Evolutionary conservation across 148 eudicot genomes (phyloP), one percentile per base, ranked within the genome.

Genomic region (Amaranthus hypochondriacus): DNA sequence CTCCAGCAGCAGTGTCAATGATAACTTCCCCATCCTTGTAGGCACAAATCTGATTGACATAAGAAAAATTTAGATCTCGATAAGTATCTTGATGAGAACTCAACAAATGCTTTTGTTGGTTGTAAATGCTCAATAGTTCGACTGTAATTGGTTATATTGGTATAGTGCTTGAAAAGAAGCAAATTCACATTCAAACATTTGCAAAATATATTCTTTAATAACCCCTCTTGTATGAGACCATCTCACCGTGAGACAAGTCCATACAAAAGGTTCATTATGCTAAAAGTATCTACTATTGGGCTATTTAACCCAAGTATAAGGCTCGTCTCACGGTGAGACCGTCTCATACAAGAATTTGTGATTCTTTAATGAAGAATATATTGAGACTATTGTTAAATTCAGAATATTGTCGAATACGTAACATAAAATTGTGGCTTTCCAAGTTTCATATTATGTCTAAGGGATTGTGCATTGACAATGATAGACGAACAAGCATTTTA

Each of bases 11-110:
- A 80, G 97, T 92, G 83, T 95, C 99, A 81, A 95, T 88, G 68
- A 95, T 90, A 67, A 95, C 94, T 89, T 89, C 86, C 77, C 99
- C 99, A 66, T 95, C 91, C 86, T 95, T 95, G 81, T 95, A 95
- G 69, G 97, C 99, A 85, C 99, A 95, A 67, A 92, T 86, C 99
- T 95, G 50, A 55, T 70, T 18, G 61, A 76, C 55, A 59, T 49
- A 63, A 49, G 2, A 51, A 39, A 64, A 57, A 49, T 55, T 73
- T 56, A 67, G 69, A 76, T 54, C 60, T 44, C 15, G 68, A 15
- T 56, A 47, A 75, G 61, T 66, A 51, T 61, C 53, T 48, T 47
- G 39, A 48, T 42, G 21, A 65, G 43, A 62, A 47, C 63, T 39
- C 13, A 1, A 66, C 15, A 59, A 73, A 5, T 49, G 73, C 53